A percentile compares a stretch with the other conserved stretches of the same genome.
Conservation (phyloP, 1,284 basidiomycete genomes). For the Trichosporon ovoides region DNA sequence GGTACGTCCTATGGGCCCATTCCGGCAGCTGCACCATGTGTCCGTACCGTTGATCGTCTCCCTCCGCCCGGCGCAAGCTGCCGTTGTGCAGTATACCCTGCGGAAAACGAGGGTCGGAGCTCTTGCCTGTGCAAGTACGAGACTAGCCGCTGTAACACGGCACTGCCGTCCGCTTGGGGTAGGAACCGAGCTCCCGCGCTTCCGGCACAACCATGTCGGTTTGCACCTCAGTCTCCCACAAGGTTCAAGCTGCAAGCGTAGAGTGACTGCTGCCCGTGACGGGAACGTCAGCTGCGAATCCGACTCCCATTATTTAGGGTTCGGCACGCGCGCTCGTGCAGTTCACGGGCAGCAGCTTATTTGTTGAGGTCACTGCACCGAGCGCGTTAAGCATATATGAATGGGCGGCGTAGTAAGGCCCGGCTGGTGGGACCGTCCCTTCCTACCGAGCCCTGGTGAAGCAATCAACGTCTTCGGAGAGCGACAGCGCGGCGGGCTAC, state of each 20-base stretch:
- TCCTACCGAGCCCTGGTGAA: not conserved
- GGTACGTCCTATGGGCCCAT: not conserved
- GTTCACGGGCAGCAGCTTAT: not conserved
- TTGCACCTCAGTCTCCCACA: not conserved
- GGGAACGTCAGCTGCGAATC: not conserved
- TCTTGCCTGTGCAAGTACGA: too few relatives aligned
- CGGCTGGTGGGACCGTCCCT: not conserved
- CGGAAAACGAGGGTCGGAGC: too few relatives aligned
- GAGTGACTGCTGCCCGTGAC: not conserved
- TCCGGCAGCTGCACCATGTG: not conserved
- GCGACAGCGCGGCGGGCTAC: not conserved
- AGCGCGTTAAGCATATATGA: conserved; percentile 5
- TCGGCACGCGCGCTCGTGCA: not conserved
- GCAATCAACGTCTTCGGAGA: not conserved
- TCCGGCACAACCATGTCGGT: too few relatives aligned
- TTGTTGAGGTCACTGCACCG: not conserved
- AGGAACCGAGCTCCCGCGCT: too few relatives aligned
- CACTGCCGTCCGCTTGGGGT: too few relatives aligned
- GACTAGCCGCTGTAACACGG: too few relatives aligned
- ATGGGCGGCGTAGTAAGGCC: not conserved
- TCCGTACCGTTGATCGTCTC: not conserved
- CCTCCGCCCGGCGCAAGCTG: not conserved
- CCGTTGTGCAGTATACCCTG: not conserved
- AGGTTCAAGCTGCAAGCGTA: not conserved
- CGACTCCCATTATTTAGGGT: conserved; percentile 1